Base-by-base conservation (phyloP, 2,329 filamentous ascomycete species). In the Trichoderma sp. region DNA sequence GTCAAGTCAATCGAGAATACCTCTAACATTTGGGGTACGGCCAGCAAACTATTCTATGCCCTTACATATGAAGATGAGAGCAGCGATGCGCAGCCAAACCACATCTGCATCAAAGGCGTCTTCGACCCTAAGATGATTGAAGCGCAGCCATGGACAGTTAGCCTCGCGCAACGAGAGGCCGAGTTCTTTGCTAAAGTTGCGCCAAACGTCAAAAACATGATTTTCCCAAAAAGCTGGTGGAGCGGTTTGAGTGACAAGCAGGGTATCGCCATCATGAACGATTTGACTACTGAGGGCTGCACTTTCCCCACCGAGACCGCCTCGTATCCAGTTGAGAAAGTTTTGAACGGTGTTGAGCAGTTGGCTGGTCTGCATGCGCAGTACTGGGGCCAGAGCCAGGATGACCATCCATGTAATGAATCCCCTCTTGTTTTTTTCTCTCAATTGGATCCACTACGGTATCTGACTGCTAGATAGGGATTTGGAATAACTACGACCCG, bases 61-160 rank as follows among this genome's bases (percentile, higher is more conserved):
- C 58, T 67, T 34, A 58, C 50, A 6, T 67, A 67, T 13, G 50
- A 67, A 23, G 23, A 58, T 28, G 17, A 67, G 1, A 57, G 50
- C 23, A 43, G 32, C 15, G 50, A 43, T 13, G 32, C 36, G 17
- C 34, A 50, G 23, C 64, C 64, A 7, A n/a, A n/a, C 6, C 20
- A 36, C 12, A 55, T 67, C 32, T 67, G 64, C 53, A 67, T 67
- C 23, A 67, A 67, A 50, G 64, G 64, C n/a, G 64, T 67, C 6
- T 67, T 67, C 23, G 64, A 67, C 64, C 64, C 64, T n/a, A 39
- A 67, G 64, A 67, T 67, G 64, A 67, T 67, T 26, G 64, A 57
- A 26, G 50, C 50, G 8, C 64, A 67, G 32, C 64, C 64, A 15
- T 67, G 64, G 64, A 67, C 64, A 15, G 50, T 67, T 17, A 67